Evolutionary conservation across 257 asterid species (phyloP), one percentile per base, ranked within the genome.

Genomic region (Penstemon barbatus): DNA sequence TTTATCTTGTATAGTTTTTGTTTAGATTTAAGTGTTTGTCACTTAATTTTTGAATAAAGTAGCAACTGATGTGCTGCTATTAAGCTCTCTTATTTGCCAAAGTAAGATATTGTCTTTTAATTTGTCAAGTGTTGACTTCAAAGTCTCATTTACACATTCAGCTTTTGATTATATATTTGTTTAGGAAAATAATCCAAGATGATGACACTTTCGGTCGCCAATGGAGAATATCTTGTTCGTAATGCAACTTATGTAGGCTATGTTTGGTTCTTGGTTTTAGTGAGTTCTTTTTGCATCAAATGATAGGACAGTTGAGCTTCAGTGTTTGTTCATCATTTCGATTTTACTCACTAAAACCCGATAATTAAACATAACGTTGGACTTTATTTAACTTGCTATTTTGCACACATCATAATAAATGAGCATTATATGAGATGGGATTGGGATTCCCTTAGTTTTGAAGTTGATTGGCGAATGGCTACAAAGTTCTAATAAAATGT

Each of bases 401-500:
- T 33, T 4, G 13, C 41, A 10, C 49, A 7, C 10, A 11, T 6
- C 11, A 13, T 59, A 43, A 46, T 58, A 43, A 9, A 37, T 15
- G 11, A 38, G 43, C 74, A 12, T 61, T 12, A 38, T 36, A 48
- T 15, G 69, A 18, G 7, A 12, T 36, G 11, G 42, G 41, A 52
- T 55, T 36, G 8, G 36, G 36, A 52, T 55, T 53, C 8, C 44
- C 19, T 65, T 40, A 9, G 25, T 8, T 70, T 53, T 33, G 15
- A 49, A 65, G 70, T 72, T 15, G 25, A 56, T 45, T 15, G 49
- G 58, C 62, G 25, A 56, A 44, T 15, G 48, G 58, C 62, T 71
- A 54, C 8, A 60, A 48, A 43, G 11, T 46, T 65, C 74, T 77
- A 19, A 63, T 49, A 15, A 38, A 53, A 66, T 64, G 10, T 60